Percentiles rank a stretch among this genome's conserved stretches.
These are phyloP conservation scores for Vitis vinifera DNA, from an alignment of 164 flowering plant species.

Conservation along the genomic window DNA sequence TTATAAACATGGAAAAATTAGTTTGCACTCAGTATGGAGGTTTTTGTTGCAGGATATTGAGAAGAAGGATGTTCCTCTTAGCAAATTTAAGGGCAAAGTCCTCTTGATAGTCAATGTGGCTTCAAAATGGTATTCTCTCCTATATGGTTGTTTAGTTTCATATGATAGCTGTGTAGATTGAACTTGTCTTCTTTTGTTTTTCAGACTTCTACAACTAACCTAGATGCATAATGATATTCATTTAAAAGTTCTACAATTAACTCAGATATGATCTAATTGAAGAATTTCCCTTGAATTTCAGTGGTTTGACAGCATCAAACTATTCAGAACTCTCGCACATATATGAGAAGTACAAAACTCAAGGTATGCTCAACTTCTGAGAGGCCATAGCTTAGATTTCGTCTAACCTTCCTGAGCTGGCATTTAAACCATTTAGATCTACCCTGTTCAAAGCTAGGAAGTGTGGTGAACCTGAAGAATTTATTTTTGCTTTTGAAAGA, in stretches of 20 bases:
- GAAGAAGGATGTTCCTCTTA: conserved; percentile 72
- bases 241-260: neutral
- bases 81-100: conserved; percentile 84
- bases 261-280: conserved; percentile 6
- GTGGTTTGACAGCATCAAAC: conserved; percentile 84
- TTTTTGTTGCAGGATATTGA: conserved; percentile 75
- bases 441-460: too few relatives aligned
- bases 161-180: neutral
- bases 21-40: neutral
- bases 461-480: too few relatives aligned
- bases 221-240: neutral
- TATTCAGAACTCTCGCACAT: conserved; percentile 82
- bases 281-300: conserved; percentile 30
- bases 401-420: too few relatives aligned
- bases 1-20: neutral
- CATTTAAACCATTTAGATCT: too few relatives aligned
- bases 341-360: conserved; percentile 83
- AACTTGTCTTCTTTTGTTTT: neutral
- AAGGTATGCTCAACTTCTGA: conserved; percentile 48
- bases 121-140: conserved; percentile 65
- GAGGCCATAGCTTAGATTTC: neutral
- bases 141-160: neutral
- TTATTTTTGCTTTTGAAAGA: too few relatives aligned
- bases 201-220: neutral
- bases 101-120: conserved; percentile 92